Percentiles rank a stretch among this genome's conserved stretches.
Evolutionary conservation across 768 basidiomycete species (phyloP).

Genomic region (Cystobasidium onofrii): DNA sequence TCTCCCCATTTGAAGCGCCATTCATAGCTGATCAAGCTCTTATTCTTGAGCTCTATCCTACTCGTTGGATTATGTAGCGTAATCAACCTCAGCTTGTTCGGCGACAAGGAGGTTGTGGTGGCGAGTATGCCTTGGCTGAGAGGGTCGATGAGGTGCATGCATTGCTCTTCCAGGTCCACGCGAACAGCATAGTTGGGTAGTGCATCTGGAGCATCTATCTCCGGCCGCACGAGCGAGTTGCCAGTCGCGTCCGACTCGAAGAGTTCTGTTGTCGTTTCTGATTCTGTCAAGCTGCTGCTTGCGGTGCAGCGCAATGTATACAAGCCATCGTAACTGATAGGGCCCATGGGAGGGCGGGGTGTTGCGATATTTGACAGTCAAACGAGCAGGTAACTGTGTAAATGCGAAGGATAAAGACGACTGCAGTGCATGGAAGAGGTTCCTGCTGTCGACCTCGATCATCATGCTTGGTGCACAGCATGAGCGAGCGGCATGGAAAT

Average conservation of each 20-base stretch:
- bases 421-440: too few species aligned
- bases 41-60: constrained; percentile 23
- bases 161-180: neutral
- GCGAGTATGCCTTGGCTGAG: neutral
- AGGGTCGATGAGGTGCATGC: constrained; percentile 7
- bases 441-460: neutral
- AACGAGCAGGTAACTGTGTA: too few species aligned
- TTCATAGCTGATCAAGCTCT: constrained; percentile 11
- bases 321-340: neutral
- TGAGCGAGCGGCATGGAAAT: too few species aligned
- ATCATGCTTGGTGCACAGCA: neutral
- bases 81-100: constrained; percentile 21
- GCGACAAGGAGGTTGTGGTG: neutral
- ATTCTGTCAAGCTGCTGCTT: constrained; percentile 9
- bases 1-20: constrained; percentile 17
- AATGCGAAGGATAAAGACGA: too few species aligned
- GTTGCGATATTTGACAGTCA: too few species aligned
- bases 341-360: neutral
- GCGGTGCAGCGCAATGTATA: neutral
- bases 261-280: constrained; percentile 18
- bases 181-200: constrained; percentile 1
- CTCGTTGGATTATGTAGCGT: constrained; percentile 11
- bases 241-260: neutral
- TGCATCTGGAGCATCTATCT: constrained; percentile 24
- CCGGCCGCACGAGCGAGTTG: constrained; percentile 7